These are phyloP conservation scores for Annulohypoxylon moriforme DNA, from an alignment of 495 filamentous ascomycete genomes.

Conservation along the genomic window DNA sequence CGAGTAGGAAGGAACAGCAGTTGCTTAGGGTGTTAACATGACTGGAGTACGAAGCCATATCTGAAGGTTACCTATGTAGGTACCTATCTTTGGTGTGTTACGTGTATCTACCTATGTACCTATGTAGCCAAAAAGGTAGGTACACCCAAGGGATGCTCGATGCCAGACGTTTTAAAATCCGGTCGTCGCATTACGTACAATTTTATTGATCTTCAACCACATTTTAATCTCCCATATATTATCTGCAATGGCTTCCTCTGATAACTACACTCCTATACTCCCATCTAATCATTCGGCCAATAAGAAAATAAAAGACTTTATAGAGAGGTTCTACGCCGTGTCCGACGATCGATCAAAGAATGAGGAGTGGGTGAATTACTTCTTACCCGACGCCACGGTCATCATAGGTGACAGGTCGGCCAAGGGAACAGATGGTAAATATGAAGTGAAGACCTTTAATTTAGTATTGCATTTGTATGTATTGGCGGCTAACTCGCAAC, in stretches of 20 bases:
- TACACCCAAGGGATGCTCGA: too few relatives aligned
- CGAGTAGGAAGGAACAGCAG: too few relatives aligned
- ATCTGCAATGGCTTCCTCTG: conserved; percentile 10
- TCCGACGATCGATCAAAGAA: conserved; percentile 51
- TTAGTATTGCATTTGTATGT: background rate
- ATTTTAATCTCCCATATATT: too few relatives aligned
- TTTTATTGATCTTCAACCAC: too few relatives aligned
- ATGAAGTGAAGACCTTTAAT: background rate
- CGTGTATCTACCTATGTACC: too few relatives aligned
- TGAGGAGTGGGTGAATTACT: conserved; percentile 55
- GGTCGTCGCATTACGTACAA: too few relatives aligned
- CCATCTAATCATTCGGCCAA: conserved; percentile 42
- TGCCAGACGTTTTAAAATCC: too few relatives aligned
- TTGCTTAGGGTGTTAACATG: too few relatives aligned
- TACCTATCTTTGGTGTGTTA: too few relatives aligned
- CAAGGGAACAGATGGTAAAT: conserved; percentile 47
- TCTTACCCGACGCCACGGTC: conserved; percentile 49
- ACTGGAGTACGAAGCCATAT: too few relatives aligned
- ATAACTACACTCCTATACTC: conserved; percentile 44
- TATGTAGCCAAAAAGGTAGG: too few relatives aligned
- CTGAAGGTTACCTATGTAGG: too few relatives aligned
- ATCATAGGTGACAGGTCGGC: conserved; percentile 50
- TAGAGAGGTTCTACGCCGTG: conserved; percentile 51
- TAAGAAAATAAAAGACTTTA: conserved; percentile 46
- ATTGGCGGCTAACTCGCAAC: background rate